These are phyloP conservation scores for Sanguinoderma infundibulare DNA, from an alignment of 1,284 basidiomycete species.

Conservation along the genomic window DNA sequence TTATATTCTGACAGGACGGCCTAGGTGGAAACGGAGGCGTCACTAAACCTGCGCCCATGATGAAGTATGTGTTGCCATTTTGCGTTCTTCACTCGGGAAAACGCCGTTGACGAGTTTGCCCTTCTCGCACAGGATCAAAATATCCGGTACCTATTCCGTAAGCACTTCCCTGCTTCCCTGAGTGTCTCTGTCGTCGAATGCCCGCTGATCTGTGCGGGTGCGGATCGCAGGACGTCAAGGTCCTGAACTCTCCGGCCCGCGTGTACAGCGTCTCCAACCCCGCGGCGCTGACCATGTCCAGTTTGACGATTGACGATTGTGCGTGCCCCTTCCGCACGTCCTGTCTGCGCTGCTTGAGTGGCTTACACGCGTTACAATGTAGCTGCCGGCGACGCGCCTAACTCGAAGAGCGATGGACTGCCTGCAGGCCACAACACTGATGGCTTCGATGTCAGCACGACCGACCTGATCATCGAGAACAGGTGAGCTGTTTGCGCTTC, in stretches of 20 bases:
- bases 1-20: conserved; percentile 36
- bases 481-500: conserved; percentile 19
- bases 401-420: conserved; percentile 46
- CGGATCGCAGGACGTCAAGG: conserved; percentile 38
- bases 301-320: conserved; percentile 45
- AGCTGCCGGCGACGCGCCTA: conserved; percentile 45
- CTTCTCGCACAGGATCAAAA: conserved; percentile 47
- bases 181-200: background rate
- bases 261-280: conserved; percentile 41
- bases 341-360: too few species aligned
- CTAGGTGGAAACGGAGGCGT: conserved; percentile 42
- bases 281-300: conserved; percentile 34
- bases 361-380: background rate
- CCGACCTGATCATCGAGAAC: conserved; percentile 48
- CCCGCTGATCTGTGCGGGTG: background rate
- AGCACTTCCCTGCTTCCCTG: conserved; percentile 10
- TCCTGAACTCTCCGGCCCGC: conserved; percentile 43
- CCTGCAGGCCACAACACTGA: conserved; percentile 51
- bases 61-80: conserved; percentile 32
- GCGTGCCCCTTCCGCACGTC: background rate
- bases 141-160: conserved; percentile 54
- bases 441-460: conserved; percentile 54
- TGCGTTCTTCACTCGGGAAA: background rate
- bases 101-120: conserved; percentile 4
- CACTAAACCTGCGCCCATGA: conserved; percentile 43